A percentile compares a stretch with the other conserved stretches of the same genome.
phyloP scores from a whole-genome alignment of 2,329 filamentous ascomycete genomes.

The Penicillium sp. region DNA sequence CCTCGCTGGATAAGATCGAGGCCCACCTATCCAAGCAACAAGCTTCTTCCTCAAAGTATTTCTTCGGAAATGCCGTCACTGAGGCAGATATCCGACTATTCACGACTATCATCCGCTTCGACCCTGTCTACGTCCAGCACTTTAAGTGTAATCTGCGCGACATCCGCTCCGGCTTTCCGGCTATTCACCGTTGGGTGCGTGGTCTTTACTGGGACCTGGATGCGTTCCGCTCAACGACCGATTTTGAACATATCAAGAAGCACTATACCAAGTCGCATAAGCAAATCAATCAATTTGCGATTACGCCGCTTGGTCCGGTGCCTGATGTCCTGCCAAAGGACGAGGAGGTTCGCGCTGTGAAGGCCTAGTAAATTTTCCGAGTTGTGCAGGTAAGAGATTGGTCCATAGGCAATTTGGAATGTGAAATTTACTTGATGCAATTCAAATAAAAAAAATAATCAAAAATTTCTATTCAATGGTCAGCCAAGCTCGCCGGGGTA shows the following conservation, averaged over 20 bases:
- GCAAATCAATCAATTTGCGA: conserved; percentile 68
- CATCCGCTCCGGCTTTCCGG: conserved; percentile 81
- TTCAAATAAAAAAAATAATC: too few species aligned
- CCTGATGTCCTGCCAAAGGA: conserved; percentile 79
- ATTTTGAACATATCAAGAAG: conserved; percentile 95
- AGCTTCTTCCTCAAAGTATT: conserved; percentile 59
- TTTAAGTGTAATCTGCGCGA: conserved; percentile 83
- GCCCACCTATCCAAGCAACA: conserved; percentile 61
- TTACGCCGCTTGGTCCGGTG: conserved; percentile 83
- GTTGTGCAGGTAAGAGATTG: too few species aligned
- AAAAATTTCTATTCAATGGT: not conserved
- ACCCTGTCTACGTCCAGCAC: conserved; percentile 80
- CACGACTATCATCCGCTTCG: conserved; percentile 74
- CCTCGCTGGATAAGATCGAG: conserved; percentile 76
- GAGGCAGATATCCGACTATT: conserved; percentile 81
- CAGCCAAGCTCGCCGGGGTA: not conserved
- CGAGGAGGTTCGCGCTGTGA: conserved; percentile 67
- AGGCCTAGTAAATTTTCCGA: conserved; percentile 14
- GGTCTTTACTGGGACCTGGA: conserved; percentile 81
- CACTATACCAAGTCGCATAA: conserved; percentile 70
- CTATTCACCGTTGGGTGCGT: conserved; percentile 79
- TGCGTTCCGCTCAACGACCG: conserved; percentile 80
- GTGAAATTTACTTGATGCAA: not conserved
- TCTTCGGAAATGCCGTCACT: conserved; percentile 75
- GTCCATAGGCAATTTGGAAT: not conserved